Evolutionary conservation across 169 alveolate genomes (phyloP).

Genomic region (Cytauxzoon felis): DNA sequence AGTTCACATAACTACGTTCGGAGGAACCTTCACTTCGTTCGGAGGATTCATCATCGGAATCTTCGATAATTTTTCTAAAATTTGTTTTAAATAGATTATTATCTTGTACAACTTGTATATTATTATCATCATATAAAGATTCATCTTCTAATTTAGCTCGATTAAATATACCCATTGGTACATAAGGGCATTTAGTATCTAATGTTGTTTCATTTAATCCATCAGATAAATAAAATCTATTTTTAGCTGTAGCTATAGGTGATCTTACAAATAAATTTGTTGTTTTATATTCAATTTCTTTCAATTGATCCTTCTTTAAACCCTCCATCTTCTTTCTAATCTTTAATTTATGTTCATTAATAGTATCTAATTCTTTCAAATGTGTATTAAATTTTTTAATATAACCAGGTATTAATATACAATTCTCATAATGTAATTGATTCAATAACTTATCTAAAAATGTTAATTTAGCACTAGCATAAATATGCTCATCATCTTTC

Average conservation of each 20-base stretch:
- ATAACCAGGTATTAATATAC: constrained; percentile 73
- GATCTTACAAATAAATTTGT: constrained; percentile 27
- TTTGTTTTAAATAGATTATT: constrained; percentile 31
- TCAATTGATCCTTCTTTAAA: constrained; percentile 9
- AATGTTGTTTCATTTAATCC: constrained; percentile 27
- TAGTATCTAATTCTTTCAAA: constrained; percentile 52
- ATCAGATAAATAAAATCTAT: constrained; percentile 19
- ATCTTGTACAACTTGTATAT: neutral
- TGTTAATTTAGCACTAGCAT: constrained; percentile 80
- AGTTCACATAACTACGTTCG: no score
- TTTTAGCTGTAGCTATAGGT: constrained; percentile 34
- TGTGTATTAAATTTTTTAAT: constrained; percentile 41
- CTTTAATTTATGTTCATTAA: constrained; percentile 34
- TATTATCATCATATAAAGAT: neutral
- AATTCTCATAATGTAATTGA: constrained; percentile 81
- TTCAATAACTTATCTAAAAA: constrained; percentile 84
- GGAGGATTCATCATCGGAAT: neutral
- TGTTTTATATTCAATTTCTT: constrained; percentile 15
- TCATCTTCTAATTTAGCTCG: constrained; percentile 6
- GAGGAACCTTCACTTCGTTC: neutral
- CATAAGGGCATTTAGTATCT: constrained; percentile 38
- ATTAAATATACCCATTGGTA: constrained; percentile 17
- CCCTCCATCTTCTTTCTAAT: constrained; percentile 16
- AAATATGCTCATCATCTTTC: constrained; percentile 79
- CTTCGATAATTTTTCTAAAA: constrained; percentile 10